These are phyloP conservation scores for Colletotrichum gloeosporioides DNA, from an alignment of 2,329 filamentous ascomycete species.

Conservation along the genomic window DNA sequence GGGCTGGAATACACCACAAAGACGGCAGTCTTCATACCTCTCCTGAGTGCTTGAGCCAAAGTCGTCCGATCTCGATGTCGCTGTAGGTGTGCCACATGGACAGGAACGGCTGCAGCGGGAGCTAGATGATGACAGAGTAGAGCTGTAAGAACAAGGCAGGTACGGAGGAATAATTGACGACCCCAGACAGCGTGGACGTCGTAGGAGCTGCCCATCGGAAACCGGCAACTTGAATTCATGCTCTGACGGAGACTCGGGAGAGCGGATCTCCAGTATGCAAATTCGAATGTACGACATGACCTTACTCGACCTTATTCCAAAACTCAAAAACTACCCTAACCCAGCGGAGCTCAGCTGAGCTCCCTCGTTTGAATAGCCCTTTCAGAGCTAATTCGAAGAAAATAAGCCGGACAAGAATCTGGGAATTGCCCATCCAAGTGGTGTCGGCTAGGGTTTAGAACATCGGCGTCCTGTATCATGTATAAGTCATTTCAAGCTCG, in stretches of 20 bases:
- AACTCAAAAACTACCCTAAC: background rate
- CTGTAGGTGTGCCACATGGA: constrained; percentile 26
- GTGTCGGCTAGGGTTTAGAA: background rate
- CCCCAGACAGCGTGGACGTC: background rate
- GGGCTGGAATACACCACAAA: background rate
- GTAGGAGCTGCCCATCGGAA: background rate
- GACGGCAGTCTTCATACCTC: background rate
- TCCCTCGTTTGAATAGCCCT: background rate
- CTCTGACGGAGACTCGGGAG: background rate
- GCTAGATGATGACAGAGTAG: background rate
- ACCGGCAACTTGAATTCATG: background rate
- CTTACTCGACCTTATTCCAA: background rate
- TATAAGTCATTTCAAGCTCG: background rate
- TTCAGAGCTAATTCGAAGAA: background rate
- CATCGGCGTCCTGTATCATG: background rate
- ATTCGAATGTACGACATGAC: background rate
- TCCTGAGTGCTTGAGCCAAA: background rate
- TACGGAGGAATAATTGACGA: background rate
- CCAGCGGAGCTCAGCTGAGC: background rate
- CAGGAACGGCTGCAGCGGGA: constrained; percentile 10
- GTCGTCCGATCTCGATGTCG: background rate
- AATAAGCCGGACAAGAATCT: background rate
- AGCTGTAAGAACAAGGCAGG: background rate
- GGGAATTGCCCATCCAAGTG: background rate
- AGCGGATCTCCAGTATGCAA: background rate